These are phyloP conservation scores for Cordyceps farinosa DNA, from an alignment of 2,329 filamentous ascomycete species.

Conservation along the genomic window DNA sequence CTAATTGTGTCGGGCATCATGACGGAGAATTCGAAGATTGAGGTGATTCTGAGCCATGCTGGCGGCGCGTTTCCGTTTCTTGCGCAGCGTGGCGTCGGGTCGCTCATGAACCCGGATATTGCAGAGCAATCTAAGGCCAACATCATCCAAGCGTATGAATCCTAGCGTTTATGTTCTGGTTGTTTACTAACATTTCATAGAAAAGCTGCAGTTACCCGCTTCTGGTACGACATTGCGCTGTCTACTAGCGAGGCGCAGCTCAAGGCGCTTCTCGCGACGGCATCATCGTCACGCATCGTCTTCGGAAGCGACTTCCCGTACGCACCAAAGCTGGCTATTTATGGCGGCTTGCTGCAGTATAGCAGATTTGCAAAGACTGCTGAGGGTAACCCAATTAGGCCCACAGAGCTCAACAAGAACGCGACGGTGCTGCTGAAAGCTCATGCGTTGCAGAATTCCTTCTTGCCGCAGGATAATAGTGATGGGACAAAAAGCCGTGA, in stretches of 20 bases:
- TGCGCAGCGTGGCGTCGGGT: background rate
- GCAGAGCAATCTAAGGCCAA: background rate
- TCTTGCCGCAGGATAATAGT: background rate
- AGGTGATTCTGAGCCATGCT: conserved; percentile 8
- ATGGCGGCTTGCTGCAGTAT: background rate
- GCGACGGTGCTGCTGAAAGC: background rate
- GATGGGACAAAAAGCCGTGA: background rate
- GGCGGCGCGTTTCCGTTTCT: conserved; percentile 1
- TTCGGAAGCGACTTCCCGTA: conserved; percentile 1
- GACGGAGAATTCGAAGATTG: background rate
- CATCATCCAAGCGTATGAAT: background rate
- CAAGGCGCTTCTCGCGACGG: conserved; percentile 5
- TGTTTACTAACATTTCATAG: background rate
- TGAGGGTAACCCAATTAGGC: background rate
- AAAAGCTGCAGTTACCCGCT: background rate
- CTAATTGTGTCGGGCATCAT: conserved; percentile 9
- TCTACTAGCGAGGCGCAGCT: conserved; percentile 4
- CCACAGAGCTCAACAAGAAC: background rate
- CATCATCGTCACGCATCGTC: background rate
- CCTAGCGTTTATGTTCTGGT: background rate
- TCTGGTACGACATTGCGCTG: conserved; percentile 4
- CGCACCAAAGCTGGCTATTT: background rate
- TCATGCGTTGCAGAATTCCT: background rate
- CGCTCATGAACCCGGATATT: background rate
- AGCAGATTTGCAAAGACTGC: background rate